Evolutionary conservation across 371 early-diverging fungal species (phyloP), one percentile per base, ranked within the genome.

Genomic region (Blastocladiella emersonii): DNA sequence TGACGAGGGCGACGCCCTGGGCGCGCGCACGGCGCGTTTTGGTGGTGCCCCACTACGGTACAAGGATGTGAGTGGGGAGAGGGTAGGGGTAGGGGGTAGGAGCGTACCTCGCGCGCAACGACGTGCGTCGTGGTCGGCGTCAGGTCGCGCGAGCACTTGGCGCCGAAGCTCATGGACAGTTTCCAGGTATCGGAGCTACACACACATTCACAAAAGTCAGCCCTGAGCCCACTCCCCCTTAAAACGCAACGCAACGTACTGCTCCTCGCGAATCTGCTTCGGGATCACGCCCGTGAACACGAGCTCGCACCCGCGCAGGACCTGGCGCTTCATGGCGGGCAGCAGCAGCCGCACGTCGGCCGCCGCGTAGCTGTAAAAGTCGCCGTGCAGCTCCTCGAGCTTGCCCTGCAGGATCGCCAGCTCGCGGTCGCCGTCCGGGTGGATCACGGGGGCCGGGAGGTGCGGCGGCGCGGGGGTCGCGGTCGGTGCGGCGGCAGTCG

Each of bases 261-360:
- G 67, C 8, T 61, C 62, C 37, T 69, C 49, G 25, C 64, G 65
- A 17, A 63, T 57, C 34, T 65, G 69, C n/a, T 78, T 63, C n/a
- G 82, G 80, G 34, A 85, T 76, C 1, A 80, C 73, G 1, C 76
- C 74, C 34, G 76, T 78, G 49, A 85, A 83, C 13, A 78, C 77
- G 23, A 84, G 61, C 1, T 64, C 66, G 3, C 69, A 62, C 17
- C 78, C 83, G 12, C 51, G 37, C 19, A 85, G 81, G 23, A 74
- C 80, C 27, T 51, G 59, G 27, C 49, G 63, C 55, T 78, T 77
- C 55, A 76, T 64, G 25, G 23, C n/a, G 6, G 72, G 66, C 56
- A 81, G 67, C 3, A 82, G 27, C 51, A 53, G 41, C 34, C 41
- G 64, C 41, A 56, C 37, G 44, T 55, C 45, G 3, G 34, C 43